phyloP scores from a whole-genome alignment of 2,329 filamentous ascomycete species.

The Sporothrix euskadiensis region DNA sequence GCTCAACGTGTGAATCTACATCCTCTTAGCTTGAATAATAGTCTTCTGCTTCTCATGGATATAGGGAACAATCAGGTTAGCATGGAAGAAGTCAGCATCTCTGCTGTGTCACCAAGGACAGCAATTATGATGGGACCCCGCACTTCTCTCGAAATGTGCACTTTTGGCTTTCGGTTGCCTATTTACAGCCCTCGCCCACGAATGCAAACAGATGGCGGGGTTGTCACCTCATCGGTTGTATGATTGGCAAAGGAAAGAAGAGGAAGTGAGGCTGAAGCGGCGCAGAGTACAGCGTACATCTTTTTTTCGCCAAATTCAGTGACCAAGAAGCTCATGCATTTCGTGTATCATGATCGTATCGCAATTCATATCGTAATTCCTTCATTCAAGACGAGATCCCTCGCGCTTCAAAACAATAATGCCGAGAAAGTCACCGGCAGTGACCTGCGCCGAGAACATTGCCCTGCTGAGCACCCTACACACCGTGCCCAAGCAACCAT shows the following conservation, averaged over 20 bases:
- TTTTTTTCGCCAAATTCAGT: neutral
- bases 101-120: neutral
- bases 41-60: neutral
- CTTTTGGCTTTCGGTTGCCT: neutral
- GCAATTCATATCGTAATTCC: neutral
- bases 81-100: neutral
- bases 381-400: neutral
- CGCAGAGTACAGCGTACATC: neutral
- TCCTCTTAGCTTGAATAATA: neutral
- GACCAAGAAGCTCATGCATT: neutral
- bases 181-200: neutral
- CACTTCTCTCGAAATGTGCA: neutral
- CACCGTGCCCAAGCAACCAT: neutral
- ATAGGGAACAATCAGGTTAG: too few species aligned
- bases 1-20: neutral
- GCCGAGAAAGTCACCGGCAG: neutral
- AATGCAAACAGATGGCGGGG: neutral
- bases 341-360: neutral
- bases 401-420: neutral
- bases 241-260: neutral
- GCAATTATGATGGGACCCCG: neutral
- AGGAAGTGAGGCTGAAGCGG: neutral
- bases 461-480: conserved; percentile 6
- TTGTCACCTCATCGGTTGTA: neutral
- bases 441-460: conserved; percentile 23